Conservation (phyloP, 176 grass and related monocot species). For the Tillandsia fasciculata region DNA sequence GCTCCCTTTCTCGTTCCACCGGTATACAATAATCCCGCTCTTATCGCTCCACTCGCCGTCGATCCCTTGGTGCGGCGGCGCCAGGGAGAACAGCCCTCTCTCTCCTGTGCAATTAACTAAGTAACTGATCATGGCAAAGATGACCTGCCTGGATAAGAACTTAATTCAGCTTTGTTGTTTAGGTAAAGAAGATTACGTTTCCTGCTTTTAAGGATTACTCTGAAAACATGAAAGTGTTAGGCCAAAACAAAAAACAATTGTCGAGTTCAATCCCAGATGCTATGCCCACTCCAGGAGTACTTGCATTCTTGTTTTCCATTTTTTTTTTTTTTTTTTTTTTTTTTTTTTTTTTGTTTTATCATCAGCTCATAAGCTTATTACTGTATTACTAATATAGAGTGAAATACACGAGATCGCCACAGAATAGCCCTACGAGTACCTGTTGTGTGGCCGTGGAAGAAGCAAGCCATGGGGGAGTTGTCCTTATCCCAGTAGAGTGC, state of each 20-base stretch:
- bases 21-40: slow-evolving; percentile 69
- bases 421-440: slow-evolving; percentile 1
- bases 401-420: not conserved
- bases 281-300: too few relatives aligned
- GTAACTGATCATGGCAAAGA: not conserved
- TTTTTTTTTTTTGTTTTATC: not conserved
- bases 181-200: too few relatives aligned
- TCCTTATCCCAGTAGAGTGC: slow-evolving; percentile 40
- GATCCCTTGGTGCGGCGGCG: slow-evolving; percentile 72
- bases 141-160: too few relatives aligned
- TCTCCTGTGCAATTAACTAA: slow-evolving; percentile 34
- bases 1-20: slow-evolving; percentile 49
- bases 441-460: slow-evolving; percentile 75
- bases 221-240: too few relatives aligned
- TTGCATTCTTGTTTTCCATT: too few relatives aligned
- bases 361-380: not conserved
- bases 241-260: too few relatives aligned
- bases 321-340: too few relatives aligned
- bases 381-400: not conserved
- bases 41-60: slow-evolving; percentile 84
- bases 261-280: too few relatives aligned
- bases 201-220: too few relatives aligned
- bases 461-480: slow-evolving; percentile 47
- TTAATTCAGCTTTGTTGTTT: too few relatives aligned
- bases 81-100: slow-evolving; percentile 57